Evolutionary conservation across 768 basidiomycete species (phyloP).

Genomic region (Auriscalpium vulgare): DNA sequence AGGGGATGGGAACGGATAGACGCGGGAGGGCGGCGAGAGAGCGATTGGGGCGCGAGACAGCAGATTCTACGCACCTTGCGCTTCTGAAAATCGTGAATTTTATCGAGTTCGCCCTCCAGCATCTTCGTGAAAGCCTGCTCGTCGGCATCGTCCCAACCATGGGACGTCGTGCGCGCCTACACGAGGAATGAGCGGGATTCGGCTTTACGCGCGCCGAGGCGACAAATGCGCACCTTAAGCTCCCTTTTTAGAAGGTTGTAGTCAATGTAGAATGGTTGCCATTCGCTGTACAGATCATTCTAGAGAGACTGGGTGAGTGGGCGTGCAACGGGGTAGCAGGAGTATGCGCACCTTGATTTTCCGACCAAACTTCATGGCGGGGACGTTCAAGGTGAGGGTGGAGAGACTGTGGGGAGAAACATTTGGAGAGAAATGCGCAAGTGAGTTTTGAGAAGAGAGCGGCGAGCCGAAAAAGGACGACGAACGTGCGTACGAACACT

Average conservation of each 20-base stretch:
- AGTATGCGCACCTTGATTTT: constrained; percentile 54
- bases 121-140: constrained; percentile 74
- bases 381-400: neutral
- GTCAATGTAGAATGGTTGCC: constrained; percentile 85
- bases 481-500: neutral
- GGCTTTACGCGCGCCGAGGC: neutral
- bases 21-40: neutral
- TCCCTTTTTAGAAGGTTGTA: constrained; percentile 87
- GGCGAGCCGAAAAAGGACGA: neutral
- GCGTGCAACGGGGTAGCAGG: neutral
- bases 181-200: neutral
- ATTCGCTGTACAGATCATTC: constrained; percentile 84
- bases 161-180: constrained; percentile 43
- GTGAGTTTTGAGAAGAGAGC: neutral
- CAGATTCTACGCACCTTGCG: constrained; percentile 50
- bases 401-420: neutral
- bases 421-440: neutral
- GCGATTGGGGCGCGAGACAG: neutral
- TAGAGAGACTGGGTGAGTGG: constrained; percentile 21
- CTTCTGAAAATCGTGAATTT: constrained; percentile 91
- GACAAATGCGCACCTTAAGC: constrained; percentile 54
- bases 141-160: constrained; percentile 66
- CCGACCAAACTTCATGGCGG: constrained; percentile 70
- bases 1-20: neutral
- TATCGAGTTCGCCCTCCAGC: constrained; percentile 84